A percentile compares a stretch with the other conserved stretches of the same genome.
Evolutionary conservation across 768 basidiomycete genomes (phyloP).

Genomic region (Phaeotremella skinneri): DNA sequence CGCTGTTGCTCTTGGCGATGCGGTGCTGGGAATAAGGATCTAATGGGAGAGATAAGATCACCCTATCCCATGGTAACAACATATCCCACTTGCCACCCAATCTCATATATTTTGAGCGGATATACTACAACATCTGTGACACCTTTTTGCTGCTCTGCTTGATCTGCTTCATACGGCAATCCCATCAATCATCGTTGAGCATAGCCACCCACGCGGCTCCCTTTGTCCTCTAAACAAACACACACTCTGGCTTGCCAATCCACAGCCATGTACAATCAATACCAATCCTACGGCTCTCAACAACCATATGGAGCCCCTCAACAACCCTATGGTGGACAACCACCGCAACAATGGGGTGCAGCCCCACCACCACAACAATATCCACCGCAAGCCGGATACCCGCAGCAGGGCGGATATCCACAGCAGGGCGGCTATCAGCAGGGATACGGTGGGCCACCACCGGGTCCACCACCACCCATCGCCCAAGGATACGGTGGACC

Average conservation of each 20-base stretch:
- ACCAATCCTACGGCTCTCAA: slow-evolving; percentile 18
- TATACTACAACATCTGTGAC: too few species aligned
- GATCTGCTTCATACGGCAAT: too few species aligned
- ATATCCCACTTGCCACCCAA: too few species aligned
- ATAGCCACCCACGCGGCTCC: background rate
- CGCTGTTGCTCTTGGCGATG: background rate
- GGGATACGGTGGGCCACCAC: slow-evolving; percentile 19
- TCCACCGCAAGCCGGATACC: slow-evolving; percentile 13
- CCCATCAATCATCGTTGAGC: background rate
- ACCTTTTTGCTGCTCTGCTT: too few species aligned
- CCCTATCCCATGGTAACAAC: too few species aligned
- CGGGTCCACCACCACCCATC: slow-evolving; percentile 5
- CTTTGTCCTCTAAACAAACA: background rate
- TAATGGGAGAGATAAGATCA: too few species aligned
- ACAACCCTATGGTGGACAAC: slow-evolving; percentile 15
- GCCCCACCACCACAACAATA: slow-evolving; percentile 24
- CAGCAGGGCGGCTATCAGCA: background rate
- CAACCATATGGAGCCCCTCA: slow-evolving; percentile 20
- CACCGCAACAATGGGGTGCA: slow-evolving; percentile 11
- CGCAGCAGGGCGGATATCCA: slow-evolving; percentile 2
- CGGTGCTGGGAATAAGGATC: background rate
- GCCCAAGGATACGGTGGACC: slow-evolving; percentile 27
- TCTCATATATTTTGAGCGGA: too few species aligned
- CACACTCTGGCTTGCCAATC: background rate
- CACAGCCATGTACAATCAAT: slow-evolving; percentile 19